Conservation (phyloP, 2,329 filamentous ascomycete species). For the Fusarium pseudonygamai region DNA sequence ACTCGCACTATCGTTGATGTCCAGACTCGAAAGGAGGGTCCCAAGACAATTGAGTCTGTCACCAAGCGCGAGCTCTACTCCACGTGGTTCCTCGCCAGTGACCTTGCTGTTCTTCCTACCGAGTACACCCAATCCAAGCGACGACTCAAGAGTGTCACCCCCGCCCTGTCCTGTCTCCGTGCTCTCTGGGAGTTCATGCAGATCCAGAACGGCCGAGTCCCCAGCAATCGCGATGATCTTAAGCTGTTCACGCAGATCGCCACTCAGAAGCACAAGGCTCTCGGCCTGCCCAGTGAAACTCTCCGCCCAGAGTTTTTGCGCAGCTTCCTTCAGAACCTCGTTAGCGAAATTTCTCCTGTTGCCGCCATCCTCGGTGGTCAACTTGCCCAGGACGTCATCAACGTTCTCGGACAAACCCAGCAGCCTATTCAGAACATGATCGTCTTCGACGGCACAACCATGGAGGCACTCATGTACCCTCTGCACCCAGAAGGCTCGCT, state of each 20-base stretch:
- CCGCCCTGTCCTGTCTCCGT: conserved; percentile 84
- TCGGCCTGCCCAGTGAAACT: conserved; percentile 74
- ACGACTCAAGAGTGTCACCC: conserved; percentile 79
- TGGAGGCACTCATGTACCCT: conserved; percentile 81
- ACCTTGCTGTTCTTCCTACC: conserved; percentile 75
- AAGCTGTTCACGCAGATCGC: conserved; percentile 80
- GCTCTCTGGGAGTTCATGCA: conserved; percentile 86
- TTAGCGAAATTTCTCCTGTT: conserved; percentile 84
- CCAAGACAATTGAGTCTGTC: conserved; percentile 81
- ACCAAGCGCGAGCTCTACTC: conserved; percentile 93
- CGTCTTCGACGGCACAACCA: conserved; percentile 86
- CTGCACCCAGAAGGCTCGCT: conserved; percentile 75
- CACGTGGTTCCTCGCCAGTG: conserved; percentile 83
- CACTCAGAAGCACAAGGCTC: conserved; percentile 78
- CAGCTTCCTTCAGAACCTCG: conserved; percentile 86
- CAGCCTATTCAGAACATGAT: conserved; percentile 97
- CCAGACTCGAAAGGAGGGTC: conserved; percentile 73
- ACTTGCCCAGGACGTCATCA: conserved; percentile 96
- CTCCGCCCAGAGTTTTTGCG: conserved; percentile 78
- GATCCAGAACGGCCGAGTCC: conserved; percentile 60
- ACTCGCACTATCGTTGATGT: conserved; percentile 81
- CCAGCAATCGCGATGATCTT: conserved; percentile 72
- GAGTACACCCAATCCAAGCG: conserved; percentile 75
- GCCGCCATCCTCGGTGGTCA: conserved; percentile 89
- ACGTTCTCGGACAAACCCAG: conserved; percentile 88